Evolutionary conservation across 208 protist genomes (phyloP).

Genomic region (Jaenimonas drosophilae): DNA sequence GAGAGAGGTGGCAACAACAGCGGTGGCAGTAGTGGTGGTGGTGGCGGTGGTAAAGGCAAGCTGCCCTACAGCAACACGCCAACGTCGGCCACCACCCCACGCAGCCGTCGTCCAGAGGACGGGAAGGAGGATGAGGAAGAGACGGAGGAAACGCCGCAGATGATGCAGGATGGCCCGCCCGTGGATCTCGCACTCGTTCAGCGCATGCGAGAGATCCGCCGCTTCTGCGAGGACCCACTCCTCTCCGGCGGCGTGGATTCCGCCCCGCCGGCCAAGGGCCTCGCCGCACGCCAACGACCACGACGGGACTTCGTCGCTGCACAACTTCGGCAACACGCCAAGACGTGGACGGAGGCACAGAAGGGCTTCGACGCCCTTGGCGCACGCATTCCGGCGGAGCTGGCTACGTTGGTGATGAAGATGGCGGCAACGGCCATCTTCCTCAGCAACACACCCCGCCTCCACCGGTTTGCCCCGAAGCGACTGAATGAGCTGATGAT

Average conservation of each 20-base stretch:
- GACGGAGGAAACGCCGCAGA: background rate
- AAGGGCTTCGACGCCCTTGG: background rate
- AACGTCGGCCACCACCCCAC: slow-evolving; percentile 4
- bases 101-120: background rate
- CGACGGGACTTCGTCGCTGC: background rate
- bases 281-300: background rate
- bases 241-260: slow-evolving; percentile 7
- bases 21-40: too few species aligned
- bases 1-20: too few species aligned
- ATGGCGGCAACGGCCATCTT: slow-evolving; percentile 1
- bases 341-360: background rate
- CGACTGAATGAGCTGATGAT: background rate
- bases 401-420: background rate
- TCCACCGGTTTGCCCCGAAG: background rate
- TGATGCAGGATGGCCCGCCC: background rate
- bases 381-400: background rate
- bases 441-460: background rate
- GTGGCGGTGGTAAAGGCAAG: background rate
- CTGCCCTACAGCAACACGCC: background rate
- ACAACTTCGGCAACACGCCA: background rate
- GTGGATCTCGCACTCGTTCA: background rate
- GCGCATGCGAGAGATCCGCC: background rate
- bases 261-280: background rate
- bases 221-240: slow-evolving; percentile 18
- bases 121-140: background rate